These are phyloP conservation scores for Colletotrichum salicis DNA, from an alignment of 2,329 filamentous ascomycete genomes.

Conservation along the genomic window DNA sequence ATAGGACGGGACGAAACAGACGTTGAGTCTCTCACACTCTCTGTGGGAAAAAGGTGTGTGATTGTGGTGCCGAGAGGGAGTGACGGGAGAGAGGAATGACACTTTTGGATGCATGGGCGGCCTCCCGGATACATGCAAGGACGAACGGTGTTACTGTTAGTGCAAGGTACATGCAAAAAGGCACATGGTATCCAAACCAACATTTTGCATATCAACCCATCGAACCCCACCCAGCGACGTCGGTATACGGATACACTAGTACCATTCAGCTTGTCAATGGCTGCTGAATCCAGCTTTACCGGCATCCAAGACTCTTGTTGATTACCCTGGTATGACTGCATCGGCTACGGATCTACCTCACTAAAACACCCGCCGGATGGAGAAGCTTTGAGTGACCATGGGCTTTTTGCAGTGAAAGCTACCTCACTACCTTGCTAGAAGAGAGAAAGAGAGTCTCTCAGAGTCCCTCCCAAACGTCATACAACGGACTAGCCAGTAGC, in stretches of 20 bases:
- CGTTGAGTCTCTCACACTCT: background rate
- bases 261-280: background rate
- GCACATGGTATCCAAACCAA: background rate
- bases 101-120: conserved; percentile 8
- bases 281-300: background rate
- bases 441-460: background rate
- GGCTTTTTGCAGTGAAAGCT: background rate
- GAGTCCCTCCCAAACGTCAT: conserved; percentile 25
- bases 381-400: background rate
- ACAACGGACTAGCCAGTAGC: conserved; percentile 21
- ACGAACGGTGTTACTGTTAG: background rate
- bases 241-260: background rate
- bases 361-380: background rate
- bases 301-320: background rate
- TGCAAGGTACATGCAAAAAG: background rate
- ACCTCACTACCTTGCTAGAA: background rate
- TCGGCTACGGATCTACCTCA: background rate
- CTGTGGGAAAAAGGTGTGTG: background rate
- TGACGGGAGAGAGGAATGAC: background rate
- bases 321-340: conserved; percentile 3
- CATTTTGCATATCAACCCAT: background rate
- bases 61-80: background rate
- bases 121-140: conserved; percentile 1
- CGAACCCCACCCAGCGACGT: background rate
- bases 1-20: conserved; percentile 25